Conservation (phyloP, 1,284 basidiomycete species). For the Anthracocystis walkeri region DNA sequence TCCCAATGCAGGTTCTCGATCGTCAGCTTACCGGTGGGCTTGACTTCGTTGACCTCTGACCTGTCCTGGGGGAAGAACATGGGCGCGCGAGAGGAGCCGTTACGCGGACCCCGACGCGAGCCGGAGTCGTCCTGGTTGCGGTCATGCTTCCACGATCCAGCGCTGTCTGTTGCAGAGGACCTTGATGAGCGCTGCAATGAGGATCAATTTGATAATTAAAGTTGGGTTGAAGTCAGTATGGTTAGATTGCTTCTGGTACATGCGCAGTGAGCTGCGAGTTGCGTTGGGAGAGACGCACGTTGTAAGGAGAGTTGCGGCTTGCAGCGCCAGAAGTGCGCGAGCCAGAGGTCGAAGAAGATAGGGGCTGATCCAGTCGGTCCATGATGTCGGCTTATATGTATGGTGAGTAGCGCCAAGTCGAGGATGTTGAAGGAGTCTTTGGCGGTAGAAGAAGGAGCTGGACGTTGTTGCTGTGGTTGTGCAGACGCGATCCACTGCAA, state of each 20-base stretch:
- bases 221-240: background rate
- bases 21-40: slow-evolving; percentile 72
- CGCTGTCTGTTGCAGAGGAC: slow-evolving; percentile 17
- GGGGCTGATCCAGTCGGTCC: slow-evolving; percentile 40
- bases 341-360: slow-evolving; percentile 11
- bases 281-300: slow-evolving; percentile 17
- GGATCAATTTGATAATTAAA: background rate
- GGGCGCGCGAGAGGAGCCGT: slow-evolving; percentile 21
- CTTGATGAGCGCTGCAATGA: slow-evolving; percentile 21
- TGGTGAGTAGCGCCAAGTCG: background rate
- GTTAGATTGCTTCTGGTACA: background rate
- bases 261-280: background rate
- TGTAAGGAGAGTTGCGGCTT: slow-evolving; percentile 44
- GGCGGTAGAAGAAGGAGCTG: background rate
- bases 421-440: background rate
- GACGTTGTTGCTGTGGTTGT: too few species aligned
- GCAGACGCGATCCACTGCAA: background rate
- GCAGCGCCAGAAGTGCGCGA: slow-evolving; percentile 22
- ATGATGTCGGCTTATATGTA: slow-evolving; percentile 12
- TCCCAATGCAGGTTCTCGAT: slow-evolving; percentile 94
- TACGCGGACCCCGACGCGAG: slow-evolving; percentile 17
- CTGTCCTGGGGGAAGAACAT: slow-evolving; percentile 42
- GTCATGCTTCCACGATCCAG: slow-evolving; percentile 45
- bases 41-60: slow-evolving; percentile 38
- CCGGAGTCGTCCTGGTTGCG: slow-evolving; percentile 15